These are phyloP conservation scores for Leucaena leucocephala DNA, from an alignment of 306 rosid genomes.

Conservation along the genomic window DNA sequence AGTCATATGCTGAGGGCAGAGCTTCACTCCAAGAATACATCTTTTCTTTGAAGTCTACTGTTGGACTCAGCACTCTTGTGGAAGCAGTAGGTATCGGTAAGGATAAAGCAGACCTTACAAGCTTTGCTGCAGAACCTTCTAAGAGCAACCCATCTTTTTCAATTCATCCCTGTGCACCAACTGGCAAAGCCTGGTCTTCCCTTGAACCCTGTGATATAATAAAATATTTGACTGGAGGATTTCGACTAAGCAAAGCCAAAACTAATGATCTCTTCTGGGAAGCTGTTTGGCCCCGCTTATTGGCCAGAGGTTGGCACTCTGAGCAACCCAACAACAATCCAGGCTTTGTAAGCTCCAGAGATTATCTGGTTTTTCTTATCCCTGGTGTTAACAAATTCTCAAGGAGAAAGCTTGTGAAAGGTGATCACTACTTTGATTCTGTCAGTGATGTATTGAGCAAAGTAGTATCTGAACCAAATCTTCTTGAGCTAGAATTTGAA, in stretches of 20 bases:
- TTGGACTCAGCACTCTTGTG: slow-evolving; percentile 66
- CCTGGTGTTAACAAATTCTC: slow-evolving; percentile 81
- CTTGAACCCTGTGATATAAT: slow-evolving; percentile 65
- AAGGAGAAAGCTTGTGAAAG: slow-evolving; percentile 68
- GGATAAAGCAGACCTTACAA: slow-evolving; percentile 77
- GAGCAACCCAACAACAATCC: slow-evolving; percentile 68
- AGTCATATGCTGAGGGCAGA: slow-evolving; percentile 63
- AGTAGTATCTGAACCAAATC: slow-evolving; percentile 75
- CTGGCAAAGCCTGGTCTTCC: slow-evolving; percentile 64
- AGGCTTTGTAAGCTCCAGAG: slow-evolving; percentile 52
- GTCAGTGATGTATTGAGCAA: slow-evolving; percentile 76
- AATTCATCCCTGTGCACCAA: slow-evolving; percentile 42
- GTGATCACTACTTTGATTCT: slow-evolving; percentile 76
- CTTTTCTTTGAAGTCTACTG: slow-evolving; percentile 59
- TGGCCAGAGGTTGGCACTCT: slow-evolving; percentile 84
- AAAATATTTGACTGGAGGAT: slow-evolving; percentile 64
- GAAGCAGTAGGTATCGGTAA: slow-evolving; percentile 72
- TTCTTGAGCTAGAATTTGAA: slow-evolving; percentile 67
- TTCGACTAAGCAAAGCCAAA: slow-evolving; percentile 70
- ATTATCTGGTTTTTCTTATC: slow-evolving; percentile 63
- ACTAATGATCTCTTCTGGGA: slow-evolving; percentile 81
- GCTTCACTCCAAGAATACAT: slow-evolving; percentile 69
- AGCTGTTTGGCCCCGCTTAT: slow-evolving; percentile 92
- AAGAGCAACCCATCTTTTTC: slow-evolving; percentile 47
- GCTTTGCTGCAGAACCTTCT: slow-evolving; percentile 50